Evolutionary conservation across 1,139 yeast species (phyloP), one percentile per base, ranked within the genome.

Genomic region (Scheffersomyces illinoinensis): DNA sequence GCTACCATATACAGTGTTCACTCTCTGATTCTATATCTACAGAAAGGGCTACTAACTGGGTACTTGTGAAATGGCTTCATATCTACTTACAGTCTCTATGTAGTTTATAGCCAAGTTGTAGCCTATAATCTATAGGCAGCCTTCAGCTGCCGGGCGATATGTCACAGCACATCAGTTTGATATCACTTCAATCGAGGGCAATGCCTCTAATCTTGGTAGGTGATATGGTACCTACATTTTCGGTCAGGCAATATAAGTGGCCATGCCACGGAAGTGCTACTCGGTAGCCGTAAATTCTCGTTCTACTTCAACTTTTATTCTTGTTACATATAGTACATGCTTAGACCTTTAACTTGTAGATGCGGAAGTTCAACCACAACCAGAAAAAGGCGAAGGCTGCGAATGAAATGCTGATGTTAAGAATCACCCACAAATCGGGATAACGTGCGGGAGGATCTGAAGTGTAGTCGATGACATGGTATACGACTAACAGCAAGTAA

Each of bases 381-480:
- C 95, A 93, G 68, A 91, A 91, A 55, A 90, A 68, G 0, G 78
- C 74, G 68, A 93, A 95, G 59, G 93, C 91, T 0, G 84, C 89
- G 71, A 92, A 92, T 0, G 96, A 88, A 8, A 93, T 71, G 0
- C 87, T 69, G 50, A 90, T 87, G 68, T 95, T 95, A 18, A 86
- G 82, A 47, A 93, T 82, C 0, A 91, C 91, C 93, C 96, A 92
- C 19, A 95, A 67, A 71, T 96, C 98, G 3, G 98, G 98, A 64
- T 86, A 88, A 52, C 72, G 70, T 1, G 67, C 60, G 1, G 96
- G 95, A 2, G 96, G 88, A 2, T 63, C 68, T 7, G 82, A 63
- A 33, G 73, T 66, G 54, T 73, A 71, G 62, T 93, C 97, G 12
- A 85, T 69, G 0, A 81, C 58, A 66, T 90, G 95, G 52, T 87